Percentiles rank a stretch among this genome's conserved stretches.
These are phyloP conservation scores for Trypanosoma vivax DNA, from an alignment of 208 protist genomes.

Conservation along the genomic window DNA sequence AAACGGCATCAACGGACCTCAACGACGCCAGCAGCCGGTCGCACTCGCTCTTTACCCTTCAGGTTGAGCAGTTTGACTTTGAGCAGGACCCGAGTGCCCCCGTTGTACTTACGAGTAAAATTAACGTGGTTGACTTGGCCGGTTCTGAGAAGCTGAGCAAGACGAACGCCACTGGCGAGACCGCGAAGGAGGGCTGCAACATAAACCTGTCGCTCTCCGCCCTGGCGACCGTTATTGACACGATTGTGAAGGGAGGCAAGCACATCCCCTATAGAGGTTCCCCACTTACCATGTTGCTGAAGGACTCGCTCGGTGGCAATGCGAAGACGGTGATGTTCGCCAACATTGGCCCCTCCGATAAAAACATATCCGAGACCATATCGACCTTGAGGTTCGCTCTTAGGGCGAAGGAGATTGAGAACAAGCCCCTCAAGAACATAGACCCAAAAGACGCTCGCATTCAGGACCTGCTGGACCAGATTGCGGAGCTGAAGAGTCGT, in stretches of 20 bases:
- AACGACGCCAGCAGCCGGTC: conserved; percentile 88
- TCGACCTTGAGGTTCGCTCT: conserved; percentile 87
- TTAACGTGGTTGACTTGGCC: conserved; percentile 94
- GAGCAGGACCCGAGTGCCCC: conserved; percentile 78
- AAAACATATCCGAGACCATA: conserved; percentile 86
- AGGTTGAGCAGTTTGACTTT: conserved; percentile 83
- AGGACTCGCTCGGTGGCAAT: conserved; percentile 87
- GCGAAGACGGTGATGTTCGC: conserved; percentile 92
- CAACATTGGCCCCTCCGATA: conserved; percentile 75
- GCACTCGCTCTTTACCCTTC: conserved; percentile 89
- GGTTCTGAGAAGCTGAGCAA: conserved; percentile 90
- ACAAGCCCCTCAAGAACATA: conserved; percentile 92
- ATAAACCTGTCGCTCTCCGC: conserved; percentile 93
- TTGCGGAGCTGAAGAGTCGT: conserved; percentile 81
- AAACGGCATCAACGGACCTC: conserved; percentile 87
- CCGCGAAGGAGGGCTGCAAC: conserved; percentile 90
- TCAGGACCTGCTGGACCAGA: conserved; percentile 82
- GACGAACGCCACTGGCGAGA: conserved; percentile 91
- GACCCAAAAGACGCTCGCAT: conserved; percentile 88
- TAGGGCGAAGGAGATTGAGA: conserved; percentile 92
- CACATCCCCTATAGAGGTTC: conserved; percentile 90
- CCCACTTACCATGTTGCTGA: conserved; percentile 90
- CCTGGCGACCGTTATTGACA: conserved; percentile 89
- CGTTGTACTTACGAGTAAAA: conserved; percentile 84
- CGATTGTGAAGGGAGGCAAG: conserved; percentile 82